Evolutionary conservation across 2,329 filamentous ascomycete species (phyloP), one percentile per base, ranked within the genome.

Genomic region (Xylaria sp.): DNA sequence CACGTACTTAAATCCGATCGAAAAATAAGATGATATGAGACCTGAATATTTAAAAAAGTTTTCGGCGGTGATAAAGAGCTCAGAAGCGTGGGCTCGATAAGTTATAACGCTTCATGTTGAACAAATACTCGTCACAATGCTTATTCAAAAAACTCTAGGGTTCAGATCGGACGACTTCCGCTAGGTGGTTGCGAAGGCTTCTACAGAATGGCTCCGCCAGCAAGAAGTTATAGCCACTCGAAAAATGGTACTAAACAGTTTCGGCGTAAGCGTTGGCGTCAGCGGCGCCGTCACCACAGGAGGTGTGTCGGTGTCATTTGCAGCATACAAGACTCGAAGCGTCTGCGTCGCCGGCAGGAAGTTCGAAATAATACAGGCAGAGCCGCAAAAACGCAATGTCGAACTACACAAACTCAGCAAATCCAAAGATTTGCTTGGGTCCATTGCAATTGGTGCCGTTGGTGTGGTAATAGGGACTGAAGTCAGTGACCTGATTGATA

Each of bases 141-240:
- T 48, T 8, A 67, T 67, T 23, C 41, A 63, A 58, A 58, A 67
- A 25, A 62, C 58, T 10, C 65, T 67, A n/a, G 58, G 44, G 13
- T 67, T 63, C 8, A 8, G 31, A 58, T 57, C 51, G 8, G 44
- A 67, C 23, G 52, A 62, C 39, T 62, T 41, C 25, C 34, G 34
- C 20, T 44, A n/a, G 34, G 44, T 58, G 9, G 65, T 34, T 1
- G 44, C 58, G 28, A 41, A 31, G 9, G 58, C 44, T 15, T 56
- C 52, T 7, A 67, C 46, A 18, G 13, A 58, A 37, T 67, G 37
- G 52, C 59, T 67, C n/a, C 52, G 44, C 34, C 20, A 52, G 52
- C 44, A 63, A 52, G 51, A 62, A 25, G 58, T 63, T 1, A 51
- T 57, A 41, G 52, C 52, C 15, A 67, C 51, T 25, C 51, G 51